Conservation (phyloP, 176 grass and related monocot genomes). For the Dendrocalamus sinicus region DNA sequence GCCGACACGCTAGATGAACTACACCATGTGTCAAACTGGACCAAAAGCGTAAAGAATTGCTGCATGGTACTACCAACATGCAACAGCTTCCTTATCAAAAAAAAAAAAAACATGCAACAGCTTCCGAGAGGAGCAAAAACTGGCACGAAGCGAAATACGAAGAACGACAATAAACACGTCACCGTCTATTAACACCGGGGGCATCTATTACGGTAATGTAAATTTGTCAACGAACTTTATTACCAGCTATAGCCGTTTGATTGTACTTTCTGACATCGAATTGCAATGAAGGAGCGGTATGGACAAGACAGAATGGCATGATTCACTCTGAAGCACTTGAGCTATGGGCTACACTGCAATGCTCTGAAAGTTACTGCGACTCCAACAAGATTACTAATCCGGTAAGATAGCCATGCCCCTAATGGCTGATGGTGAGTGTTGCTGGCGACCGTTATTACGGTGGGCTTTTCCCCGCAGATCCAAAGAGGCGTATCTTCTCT, state of each 20-base stretch:
- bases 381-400: background rate
- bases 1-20: no score
- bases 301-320: background rate
- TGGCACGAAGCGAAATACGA: background rate
- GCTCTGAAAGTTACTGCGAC: background rate
- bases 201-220: background rate
- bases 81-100: no score
- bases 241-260: background rate
- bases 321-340: background rate
- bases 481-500: constrained; percentile 85
- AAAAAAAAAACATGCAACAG: background rate
- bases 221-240: background rate
- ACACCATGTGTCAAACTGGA: no score
- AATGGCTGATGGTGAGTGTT: background rate
- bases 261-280: background rate
- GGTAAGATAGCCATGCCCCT: background rate
- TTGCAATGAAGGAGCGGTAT: background rate
- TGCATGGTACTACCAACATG: no score
- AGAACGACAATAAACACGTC: background rate
- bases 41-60: no score
- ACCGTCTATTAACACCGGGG: background rate
- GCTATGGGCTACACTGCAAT: background rate
- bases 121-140: background rate
- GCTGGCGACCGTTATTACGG: background rate
- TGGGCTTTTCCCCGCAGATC: constrained; percentile 79